A percentile compares a stretch with the other conserved stretches of the same genome.
These are phyloP conservation scores for Macrolepiota albuminosa DNA, from an alignment of 768 basidiomycete genomes.

Conservation along the genomic window DNA sequence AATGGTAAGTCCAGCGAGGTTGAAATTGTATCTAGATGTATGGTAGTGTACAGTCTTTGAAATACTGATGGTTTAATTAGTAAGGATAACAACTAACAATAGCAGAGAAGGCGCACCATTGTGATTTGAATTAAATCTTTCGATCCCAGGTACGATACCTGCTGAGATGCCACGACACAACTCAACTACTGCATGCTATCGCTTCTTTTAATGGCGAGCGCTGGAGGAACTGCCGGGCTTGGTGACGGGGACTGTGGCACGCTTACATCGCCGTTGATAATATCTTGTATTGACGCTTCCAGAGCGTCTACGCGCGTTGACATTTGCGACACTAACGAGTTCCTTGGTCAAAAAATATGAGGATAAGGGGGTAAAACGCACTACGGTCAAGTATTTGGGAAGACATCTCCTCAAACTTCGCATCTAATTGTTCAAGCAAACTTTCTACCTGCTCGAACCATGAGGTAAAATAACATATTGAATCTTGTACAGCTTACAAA, in stretches of 20 bases:
- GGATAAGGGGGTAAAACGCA: constrained; percentile 32
- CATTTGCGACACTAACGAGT: constrained; percentile 80
- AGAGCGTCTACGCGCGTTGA: constrained; percentile 85
- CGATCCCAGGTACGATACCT: neutral
- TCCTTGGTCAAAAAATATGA: constrained; percentile 8
- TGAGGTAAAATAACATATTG: neutral
- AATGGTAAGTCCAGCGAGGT: neutral
- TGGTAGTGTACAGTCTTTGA: neutral
- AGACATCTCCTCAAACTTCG: constrained; percentile 92
- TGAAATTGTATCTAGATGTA: neutral
- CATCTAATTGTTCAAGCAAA: constrained; percentile 81
- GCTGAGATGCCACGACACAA: neutral
- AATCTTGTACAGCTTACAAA: constrained; percentile 58
- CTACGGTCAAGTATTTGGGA: constrained; percentile 81
- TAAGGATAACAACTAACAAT: neutral
- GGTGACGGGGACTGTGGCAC: constrained; percentile 62
- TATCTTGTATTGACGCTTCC: constrained; percentile 88
- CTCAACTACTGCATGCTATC: constrained; percentile 27
- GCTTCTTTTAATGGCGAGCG: constrained; percentile 36
- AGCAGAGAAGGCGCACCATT: neutral
- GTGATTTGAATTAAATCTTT: neutral
- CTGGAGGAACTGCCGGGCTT: constrained; percentile 28
- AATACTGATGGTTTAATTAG: neutral
- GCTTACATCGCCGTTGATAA: constrained; percentile 73
- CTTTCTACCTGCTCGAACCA: constrained; percentile 66